phyloP scores from a whole-genome alignment of 2,329 filamentous ascomycete genomes.

The Chalaropsis ovoidea region DNA sequence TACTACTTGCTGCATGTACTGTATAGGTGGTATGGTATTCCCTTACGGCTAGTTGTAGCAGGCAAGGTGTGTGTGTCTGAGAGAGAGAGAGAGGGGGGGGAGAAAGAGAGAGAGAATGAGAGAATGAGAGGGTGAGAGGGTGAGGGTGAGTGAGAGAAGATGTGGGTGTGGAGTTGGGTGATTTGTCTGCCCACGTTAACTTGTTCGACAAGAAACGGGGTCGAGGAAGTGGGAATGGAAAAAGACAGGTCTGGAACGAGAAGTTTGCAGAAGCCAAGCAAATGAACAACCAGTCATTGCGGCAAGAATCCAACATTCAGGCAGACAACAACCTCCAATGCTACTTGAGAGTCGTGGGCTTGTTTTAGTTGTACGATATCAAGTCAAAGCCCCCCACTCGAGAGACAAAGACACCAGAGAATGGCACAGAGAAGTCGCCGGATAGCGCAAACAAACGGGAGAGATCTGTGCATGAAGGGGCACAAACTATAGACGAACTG shows the following conservation, averaged over 20 bases:
- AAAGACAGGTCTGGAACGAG: slow-evolving; percentile 8
- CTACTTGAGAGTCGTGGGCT: neutral
- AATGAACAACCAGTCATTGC: slow-evolving; percentile 1
- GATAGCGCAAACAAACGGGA: neutral
- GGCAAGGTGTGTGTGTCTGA: neutral
- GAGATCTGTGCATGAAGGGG: neutral
- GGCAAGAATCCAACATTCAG: neutral
- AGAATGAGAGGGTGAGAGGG: no score
- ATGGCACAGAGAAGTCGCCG: neutral
- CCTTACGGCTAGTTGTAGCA: neutral
- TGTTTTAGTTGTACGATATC: neutral
- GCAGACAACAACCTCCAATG: neutral
- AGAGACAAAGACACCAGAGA: neutral
- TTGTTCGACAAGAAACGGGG: slow-evolving; percentile 15
- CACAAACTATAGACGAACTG: neutral
- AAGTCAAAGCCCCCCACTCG: slow-evolving; percentile 1
- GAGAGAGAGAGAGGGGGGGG: neutral
- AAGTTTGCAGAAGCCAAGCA: slow-evolving; percentile 10
- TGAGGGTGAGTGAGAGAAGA: neutral
- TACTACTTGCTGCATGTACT: neutral
- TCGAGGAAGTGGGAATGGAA: neutral
- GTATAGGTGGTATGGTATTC: slow-evolving; percentile 3
- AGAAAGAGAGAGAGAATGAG: neutral
- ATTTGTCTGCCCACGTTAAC: neutral
- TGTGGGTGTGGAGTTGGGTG: slow-evolving; percentile 2